Evolutionary conservation across 2,329 filamentous ascomycete species (phyloP), one percentile per base, ranked within the genome.

Genomic region (Catunica adiposa): DNA sequence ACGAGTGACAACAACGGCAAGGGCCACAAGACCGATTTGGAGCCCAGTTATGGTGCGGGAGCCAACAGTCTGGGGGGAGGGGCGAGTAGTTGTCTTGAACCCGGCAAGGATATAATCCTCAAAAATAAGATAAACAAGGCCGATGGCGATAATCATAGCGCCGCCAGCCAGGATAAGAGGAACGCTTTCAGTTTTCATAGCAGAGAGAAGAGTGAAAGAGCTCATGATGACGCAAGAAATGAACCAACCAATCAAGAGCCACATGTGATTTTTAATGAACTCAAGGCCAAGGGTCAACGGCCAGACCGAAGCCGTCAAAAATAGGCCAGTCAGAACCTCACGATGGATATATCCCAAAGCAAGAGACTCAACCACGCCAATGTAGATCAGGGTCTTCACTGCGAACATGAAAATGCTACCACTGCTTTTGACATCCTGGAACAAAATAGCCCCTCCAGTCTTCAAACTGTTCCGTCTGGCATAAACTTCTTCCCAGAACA

Each of bases 401-500:
- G 74, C 62, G 42, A 95, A 73, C 26, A 77, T 75, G 22, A 77
- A 61, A 29, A 77, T 68, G 25, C 78, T 79, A 22, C 74, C 71
- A 26, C 76, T 69, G 0, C 83, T 81, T 55, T 76, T 73, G 44
- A 89, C 70, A 61, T 89, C 77, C 0, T 78, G 75, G 61, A 95
- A 82, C 7, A 97, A 71, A 52, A 78, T 74, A 60, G 75, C 76
- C 53, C 77, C 74, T 2, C 89, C 89, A 59, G 81, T 76, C 4
- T 70, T 64, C 11, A 96, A 67, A 44, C 86, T 86, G 48, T 76
- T 73, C 56, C 89, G 78, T 26, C 85, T 80, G 2, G 86, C 86
- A 67, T 84, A 90, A 0, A 96, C 86, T 64, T 96, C 89, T 67
- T 96, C 90, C 92, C 92, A 98, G 70, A 98, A 97, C 57, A 87